These are phyloP conservation scores for Ustilago lituana DNA, from an alignment of 1,284 basidiomycete species.

Conservation along the genomic window DNA sequence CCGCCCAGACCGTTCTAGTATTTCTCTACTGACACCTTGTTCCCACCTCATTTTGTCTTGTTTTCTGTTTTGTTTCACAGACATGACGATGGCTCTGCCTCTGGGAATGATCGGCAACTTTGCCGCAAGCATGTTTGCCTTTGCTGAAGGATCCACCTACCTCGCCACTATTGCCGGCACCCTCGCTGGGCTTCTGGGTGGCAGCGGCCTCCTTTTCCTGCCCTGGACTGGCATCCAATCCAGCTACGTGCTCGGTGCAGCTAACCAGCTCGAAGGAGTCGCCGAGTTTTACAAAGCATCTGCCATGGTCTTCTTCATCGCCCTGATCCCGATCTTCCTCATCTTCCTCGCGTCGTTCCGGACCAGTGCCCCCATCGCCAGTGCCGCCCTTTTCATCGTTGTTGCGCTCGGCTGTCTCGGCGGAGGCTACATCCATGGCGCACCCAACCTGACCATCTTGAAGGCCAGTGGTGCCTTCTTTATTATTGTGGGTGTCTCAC, in stretches of 20 bases:
- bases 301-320: slow-evolving; percentile 39
- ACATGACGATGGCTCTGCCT: slow-evolving; percentile 38
- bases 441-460: slow-evolving; percentile 8
- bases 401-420: slow-evolving; percentile 41
- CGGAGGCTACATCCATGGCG: slow-evolving; percentile 27
- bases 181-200: slow-evolving; percentile 41
- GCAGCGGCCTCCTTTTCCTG: slow-evolving; percentile 43
- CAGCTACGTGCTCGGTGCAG: slow-evolving; percentile 36
- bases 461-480: slow-evolving; percentile 48
- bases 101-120: slow-evolving; percentile 55
- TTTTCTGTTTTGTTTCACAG: neutral
- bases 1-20: too few relatives aligned
- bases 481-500: slow-evolving; percentile 38
- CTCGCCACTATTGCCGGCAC: slow-evolving; percentile 46
- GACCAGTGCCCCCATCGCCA: slow-evolving; percentile 30
- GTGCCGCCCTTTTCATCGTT: slow-evolving; percentile 36
- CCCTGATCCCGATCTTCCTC: slow-evolving; percentile 54
- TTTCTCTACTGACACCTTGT: slow-evolving; percentile 3
- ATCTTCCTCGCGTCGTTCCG: slow-evolving; percentile 45
- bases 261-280: slow-evolving; percentile 14
- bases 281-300: slow-evolving; percentile 33
- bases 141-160: slow-evolving; percentile 49
- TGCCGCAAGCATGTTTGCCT: slow-evolving; percentile 51
- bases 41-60: neutral
- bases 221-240: slow-evolving; percentile 54